Evolutionary conservation across 2,329 filamentous ascomycete species (phyloP).

Genomic region (Trichoderma sp.): DNA sequence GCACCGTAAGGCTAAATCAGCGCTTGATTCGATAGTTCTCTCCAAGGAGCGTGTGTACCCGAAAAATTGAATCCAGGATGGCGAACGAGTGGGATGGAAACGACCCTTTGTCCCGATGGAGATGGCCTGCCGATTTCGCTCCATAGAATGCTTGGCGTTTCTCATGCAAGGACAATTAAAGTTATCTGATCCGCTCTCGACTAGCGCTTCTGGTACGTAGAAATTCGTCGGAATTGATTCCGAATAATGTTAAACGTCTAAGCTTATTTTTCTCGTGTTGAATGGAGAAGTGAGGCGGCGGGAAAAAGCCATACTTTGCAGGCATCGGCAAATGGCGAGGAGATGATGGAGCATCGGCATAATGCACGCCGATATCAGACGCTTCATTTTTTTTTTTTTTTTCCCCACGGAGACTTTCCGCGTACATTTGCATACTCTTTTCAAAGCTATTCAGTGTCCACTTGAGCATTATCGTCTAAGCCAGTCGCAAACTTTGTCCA

Average conservation of each 20-base stretch:
- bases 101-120: not conserved
- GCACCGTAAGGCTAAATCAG: not conserved
- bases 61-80: conserved; percentile 6
- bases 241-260: not conserved
- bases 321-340: not conserved
- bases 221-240: not conserved
- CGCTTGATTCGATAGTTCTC: not conserved
- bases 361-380: not conserved
- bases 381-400: not conserved
- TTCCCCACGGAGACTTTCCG: not conserved
- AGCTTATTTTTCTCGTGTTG: not conserved
- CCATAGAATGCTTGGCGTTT: conserved; percentile 4
- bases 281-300: not conserved
- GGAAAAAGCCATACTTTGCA: not conserved
- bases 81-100: not conserved
- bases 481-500: not conserved
- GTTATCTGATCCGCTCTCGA: conserved; percentile 17
- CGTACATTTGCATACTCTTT: not conserved
- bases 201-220: not conserved
- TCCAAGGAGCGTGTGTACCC: not conserved
- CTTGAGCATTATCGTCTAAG: not conserved
- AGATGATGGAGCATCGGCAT: not conserved
- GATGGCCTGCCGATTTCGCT: conserved; percentile 7
- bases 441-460: not conserved
- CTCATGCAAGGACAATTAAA: conserved; percentile 7